Evolutionary conservation across 306 rosid genomes (phyloP), one percentile per base, ranked within the genome.

Genomic region (Quercus alba): DNA sequence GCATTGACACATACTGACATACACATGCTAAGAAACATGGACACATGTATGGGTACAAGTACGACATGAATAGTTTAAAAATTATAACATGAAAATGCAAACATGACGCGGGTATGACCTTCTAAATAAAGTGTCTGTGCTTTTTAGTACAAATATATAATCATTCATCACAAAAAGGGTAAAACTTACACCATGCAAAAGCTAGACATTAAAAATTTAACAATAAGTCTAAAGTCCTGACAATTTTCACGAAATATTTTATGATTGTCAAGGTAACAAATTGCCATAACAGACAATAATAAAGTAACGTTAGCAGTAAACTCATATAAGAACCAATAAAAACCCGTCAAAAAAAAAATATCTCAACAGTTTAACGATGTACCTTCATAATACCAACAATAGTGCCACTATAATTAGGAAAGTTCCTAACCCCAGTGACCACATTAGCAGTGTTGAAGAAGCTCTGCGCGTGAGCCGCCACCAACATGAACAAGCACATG

Each of bases 341-440:
- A 38, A 7, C 0, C 10, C 10, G 2, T 0, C 8, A 1, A 35
- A 35, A 35, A 35, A 35, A 5, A 35, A 35, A 35, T 6, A 35
- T 1, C 8, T 38, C 44, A 41, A 41, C 7, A 41, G 46, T 41
- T 41, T 8, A 41, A 41, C 0, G 3, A 67, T 5, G 30, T 86
- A 90, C 97, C 97, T 94, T 94, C 90, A 90, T 86, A 67, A 94
- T 91, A 6, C 97, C 99, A 3, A 91, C 92, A 28, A 94, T 93
- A 70, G 97, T 94, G 49, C 97, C 99, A 9, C 95, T 78, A 59
- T 90, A 90, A 4, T 75, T 70, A 0, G 90, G 86, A 73, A 95
- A 93, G 77, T 93, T 93, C 41, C 89, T 88, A 56, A 93, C 87
- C 6, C 97, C 93, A 1, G 92, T 90, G 11, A 95, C 97, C 31